Evolutionary conservation across 2,329 filamentous ascomycete genomes (phyloP), one percentile per base, ranked within the genome.

Genomic region (Exophiala calicioides): DNA sequence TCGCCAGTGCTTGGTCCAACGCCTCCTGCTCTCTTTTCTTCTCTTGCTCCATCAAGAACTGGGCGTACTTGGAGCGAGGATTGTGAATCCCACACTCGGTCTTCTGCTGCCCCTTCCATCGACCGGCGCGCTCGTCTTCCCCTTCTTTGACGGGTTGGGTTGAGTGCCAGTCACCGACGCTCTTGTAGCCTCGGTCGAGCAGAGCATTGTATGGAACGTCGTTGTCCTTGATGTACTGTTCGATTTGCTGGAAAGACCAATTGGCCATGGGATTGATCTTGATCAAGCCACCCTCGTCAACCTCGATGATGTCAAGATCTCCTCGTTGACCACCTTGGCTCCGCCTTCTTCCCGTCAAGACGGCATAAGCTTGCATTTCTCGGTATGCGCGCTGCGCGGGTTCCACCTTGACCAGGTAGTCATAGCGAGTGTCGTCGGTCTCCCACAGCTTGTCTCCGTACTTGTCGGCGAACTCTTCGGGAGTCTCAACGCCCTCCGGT

Each of bases 71-170:
- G 48, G 88, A 95, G 68, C 90, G 85, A 71, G 93, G 94, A 78
- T 97, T 97, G 81, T 98, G 93, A 65, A 98, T 97, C 36, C 93
- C 93, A 68, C 93, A 98, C 75, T 98, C 93, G 12, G 90, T 94
- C 84, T 98, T 98, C 62, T 79, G 74, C 69, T 90, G 86, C 53
- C 93, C 93, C 79, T 95, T 96, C 93, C 93, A 98, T 59, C 93
- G 85, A 48, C 93, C 93, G 6, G 93, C 86, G 40, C 93, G 85
- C 80, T 98, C 93, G 62, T 97, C 93, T 72, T 98, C 93, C 57
- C 88, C 88, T 49, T 91, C 89, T 55, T 78, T 82, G 52, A 97
- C 90, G 9, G 93, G 90, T 59, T 82, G 85, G 3, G 93, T 98
- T 39, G 90, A 95, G 78, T 98, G 93, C 88, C 90, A 97, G 76